Evolutionary conservation across 148 eudicot species (phyloP).

Genomic region (Vaccinium darrowii): DNA sequence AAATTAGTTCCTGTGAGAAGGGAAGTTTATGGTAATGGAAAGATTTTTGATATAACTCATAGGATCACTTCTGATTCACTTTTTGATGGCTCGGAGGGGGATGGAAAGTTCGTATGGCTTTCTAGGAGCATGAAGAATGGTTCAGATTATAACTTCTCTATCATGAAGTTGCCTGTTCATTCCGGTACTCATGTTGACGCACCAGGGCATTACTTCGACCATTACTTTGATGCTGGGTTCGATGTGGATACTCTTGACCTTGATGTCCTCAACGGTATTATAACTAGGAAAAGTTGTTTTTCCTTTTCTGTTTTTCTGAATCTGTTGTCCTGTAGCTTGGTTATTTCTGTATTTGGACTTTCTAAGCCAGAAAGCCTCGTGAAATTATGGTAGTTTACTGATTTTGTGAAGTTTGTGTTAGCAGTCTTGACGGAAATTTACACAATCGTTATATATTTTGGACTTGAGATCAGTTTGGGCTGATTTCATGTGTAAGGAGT

Average conservation of each 20-base stretch:
- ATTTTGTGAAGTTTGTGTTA: background rate
- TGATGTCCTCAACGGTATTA: conserved; percentile 49
- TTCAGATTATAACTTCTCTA: conserved; percentile 47
- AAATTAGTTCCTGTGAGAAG: conserved; percentile 28
- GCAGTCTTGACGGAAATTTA: background rate
- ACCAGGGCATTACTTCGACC: conserved; percentile 47
- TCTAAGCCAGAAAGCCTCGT: background rate
- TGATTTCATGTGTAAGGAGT: conserved; percentile 3
- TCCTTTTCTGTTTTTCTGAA: background rate
- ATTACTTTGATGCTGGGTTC: conserved; percentile 49
- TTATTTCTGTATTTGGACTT: background rate
- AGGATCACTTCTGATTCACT: conserved; percentile 34
- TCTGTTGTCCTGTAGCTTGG: background rate
- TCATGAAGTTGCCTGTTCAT: conserved; percentile 44
- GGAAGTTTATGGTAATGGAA: conserved; percentile 41
- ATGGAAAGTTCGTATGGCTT: conserved; percentile 31
- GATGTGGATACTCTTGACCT: conserved; percentile 57
- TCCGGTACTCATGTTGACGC: conserved; percentile 64
- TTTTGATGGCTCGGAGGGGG: conserved; percentile 14
- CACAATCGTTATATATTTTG: background rate
- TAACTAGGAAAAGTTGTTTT: background rate
- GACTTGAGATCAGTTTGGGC: background rate
- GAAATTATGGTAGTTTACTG: background rate
- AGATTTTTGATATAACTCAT: conserved; percentile 48
- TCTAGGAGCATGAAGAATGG: conserved; percentile 41